Evolutionary conservation across 306 rosid genomes (phyloP), one percentile per base, ranked within the genome.

Genomic region (Cotoneaster glaucophyllus): DNA sequence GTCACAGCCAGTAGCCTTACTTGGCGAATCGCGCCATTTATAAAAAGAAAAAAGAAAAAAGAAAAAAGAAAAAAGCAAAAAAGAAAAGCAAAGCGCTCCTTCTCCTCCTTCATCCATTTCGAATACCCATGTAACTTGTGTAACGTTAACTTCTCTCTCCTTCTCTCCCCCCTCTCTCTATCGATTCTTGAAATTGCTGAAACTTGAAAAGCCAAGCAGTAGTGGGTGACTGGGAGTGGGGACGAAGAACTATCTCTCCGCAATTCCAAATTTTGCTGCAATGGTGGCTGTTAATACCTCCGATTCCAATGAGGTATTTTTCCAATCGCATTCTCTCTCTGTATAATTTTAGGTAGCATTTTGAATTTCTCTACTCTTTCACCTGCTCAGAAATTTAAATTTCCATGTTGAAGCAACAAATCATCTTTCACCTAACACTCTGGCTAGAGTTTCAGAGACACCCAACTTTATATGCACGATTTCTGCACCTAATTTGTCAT

Each of bases 101-200:
- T 62, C 28, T 48, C 67, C 62, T 70, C 58, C 74, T 80, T 67
- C 12, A 37, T 37, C 25, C 11, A 54, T 54, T 76, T 79, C 41
- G 41, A 37, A 7, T 37, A 37, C 41, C 41, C 41, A 7, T 37
- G 41, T 37, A 37, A 37, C 9, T 37, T 37, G 41, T 37, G 41
- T 37, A 84, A 85, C 86, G 82, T 91, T 86, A 78, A 70, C 64
- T 28, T 69, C 73, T 19, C 67, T 77, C 74, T 65, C 77, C 19
- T 63, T 77, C 76, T 69, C 77, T 52, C 8, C 39, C 39, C 2
- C 39, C 8, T 34, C 26, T 11, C 73, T 64, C 50, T 39, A 45
- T 45, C 6, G 17, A 44, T 45, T 45, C 19, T 48, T 48, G 7
- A 48, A 48, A 15, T 15, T 48, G 54, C 54, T 4, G 8, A 5